Base-by-base conservation (phyloP, 2,329 filamentous ascomycete genomes). In the Colletotrichum truncatum region DNA sequence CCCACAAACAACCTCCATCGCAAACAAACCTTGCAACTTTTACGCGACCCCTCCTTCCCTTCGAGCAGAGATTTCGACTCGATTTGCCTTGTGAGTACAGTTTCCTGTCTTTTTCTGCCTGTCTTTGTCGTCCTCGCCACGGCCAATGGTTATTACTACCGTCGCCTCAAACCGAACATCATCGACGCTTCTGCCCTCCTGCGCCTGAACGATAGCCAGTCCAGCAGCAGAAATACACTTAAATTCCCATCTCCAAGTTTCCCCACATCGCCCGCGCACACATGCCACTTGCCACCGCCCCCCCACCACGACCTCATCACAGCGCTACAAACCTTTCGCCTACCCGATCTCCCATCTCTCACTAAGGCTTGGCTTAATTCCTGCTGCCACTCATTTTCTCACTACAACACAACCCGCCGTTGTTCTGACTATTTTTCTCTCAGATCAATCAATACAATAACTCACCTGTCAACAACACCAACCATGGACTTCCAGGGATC, bases 401-500 rank as follows among this genome's bases (percentile, higher is more conserved):
- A 25, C 32, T 46, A 39, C 36, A 9, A 34, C 55, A 59, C 43
- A 38, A 46, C 41, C 32, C 10, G 4, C 25, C 39, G 32, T 46
- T 23, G 12, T 54, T 53, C 55, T 61, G 43, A 64, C 62, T 14
- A 21, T 30, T 45, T 12, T 30, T 62, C n/a, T 32, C 21, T 16
- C 41, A 62, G 57, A 49, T 32, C 43, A 45, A 64, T 10, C n/a
- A 49, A 18, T 51, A 53, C 61, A 26, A 9, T 21, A 26, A 21
- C 34, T 49, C n/a, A 51, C 61, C 54, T 67, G 9, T 9, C 55
- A 48, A 25, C 28, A 54, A 62, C 55, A 60, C 64, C 57, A 67
- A 75, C 66, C 56, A 80, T 80, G 78, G 77, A 80, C 67, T 77
- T 65, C 70, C 66, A 67, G 61, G 68, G 66, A 67, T 70, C 69